Percentiles rank a stretch among this genome's conserved stretches.
Evolutionary conservation across 2,329 filamentous ascomycete genomes (phyloP).

Genomic region (Cercospora canescens): DNA sequence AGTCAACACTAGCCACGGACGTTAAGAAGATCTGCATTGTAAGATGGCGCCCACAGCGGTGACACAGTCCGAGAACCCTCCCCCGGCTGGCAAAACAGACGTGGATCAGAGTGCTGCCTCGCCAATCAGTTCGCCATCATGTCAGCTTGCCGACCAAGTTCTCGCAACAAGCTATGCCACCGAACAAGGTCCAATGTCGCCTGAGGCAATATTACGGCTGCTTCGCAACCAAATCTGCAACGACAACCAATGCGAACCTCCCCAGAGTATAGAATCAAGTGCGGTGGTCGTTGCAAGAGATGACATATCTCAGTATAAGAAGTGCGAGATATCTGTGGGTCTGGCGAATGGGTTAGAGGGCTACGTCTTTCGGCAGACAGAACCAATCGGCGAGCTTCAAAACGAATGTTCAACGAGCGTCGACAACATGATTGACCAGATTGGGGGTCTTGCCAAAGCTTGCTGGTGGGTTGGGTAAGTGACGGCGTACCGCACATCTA

Average conservation of each 20-base stretch:
- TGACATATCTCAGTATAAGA: constrained; percentile 11
- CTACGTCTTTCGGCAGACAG: constrained; percentile 14
- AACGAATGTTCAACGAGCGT: constrained; percentile 12
- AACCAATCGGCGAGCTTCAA: constrained; percentile 6
- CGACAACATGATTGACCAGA: constrained; percentile 12
- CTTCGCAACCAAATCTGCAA: constrained; percentile 18
- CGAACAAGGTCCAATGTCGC: constrained; percentile 12
- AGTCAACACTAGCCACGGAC: background rate
- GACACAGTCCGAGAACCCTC: background rate
- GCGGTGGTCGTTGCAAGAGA: constrained; percentile 16
- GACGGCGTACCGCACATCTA: background rate
- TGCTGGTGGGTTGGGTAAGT: constrained; percentile 17
- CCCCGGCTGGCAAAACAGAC: background rate
- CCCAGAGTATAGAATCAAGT: constrained; percentile 4
- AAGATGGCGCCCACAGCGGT: constrained; percentile 1
- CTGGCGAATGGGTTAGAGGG: constrained; percentile 14
- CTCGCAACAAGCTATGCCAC: constrained; percentile 15
- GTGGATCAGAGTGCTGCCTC: background rate
- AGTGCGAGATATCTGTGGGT: constrained; percentile 18
- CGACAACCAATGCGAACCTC: constrained; percentile 7
- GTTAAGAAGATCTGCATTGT: background rate
- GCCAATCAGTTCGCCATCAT: constrained; percentile 7
- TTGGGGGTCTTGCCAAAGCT: constrained; percentile 11
- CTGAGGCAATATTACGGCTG: constrained; percentile 8
- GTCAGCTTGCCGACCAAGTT: constrained; percentile 8